phyloP scores from a whole-genome alignment of 2,329 filamentous ascomycete genomes.

The Aulographum hederae region DNA sequence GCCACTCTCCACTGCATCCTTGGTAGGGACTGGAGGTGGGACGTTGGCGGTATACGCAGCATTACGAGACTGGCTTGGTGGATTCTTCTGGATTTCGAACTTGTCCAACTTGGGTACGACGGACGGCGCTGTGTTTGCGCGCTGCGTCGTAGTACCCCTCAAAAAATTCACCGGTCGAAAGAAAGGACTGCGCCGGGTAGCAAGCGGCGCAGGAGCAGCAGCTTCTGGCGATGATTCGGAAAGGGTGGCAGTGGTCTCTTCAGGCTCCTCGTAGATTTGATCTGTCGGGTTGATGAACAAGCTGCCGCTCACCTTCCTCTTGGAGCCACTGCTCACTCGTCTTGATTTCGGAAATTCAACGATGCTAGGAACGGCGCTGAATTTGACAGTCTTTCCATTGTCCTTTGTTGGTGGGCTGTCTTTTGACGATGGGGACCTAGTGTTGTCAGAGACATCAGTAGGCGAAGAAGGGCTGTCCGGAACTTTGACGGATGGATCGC shows the following conservation, averaged over 20 bases:
- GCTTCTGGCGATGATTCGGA: conserved; percentile 9
- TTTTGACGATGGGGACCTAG: neutral
- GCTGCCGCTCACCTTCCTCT: conserved; percentile 50
- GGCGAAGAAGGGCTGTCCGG: conserved; percentile 6
- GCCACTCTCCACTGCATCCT: neutral
- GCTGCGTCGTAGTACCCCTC: conserved; percentile 23
- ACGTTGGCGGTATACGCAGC: conserved; percentile 60
- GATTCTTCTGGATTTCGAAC: conserved; percentile 69
- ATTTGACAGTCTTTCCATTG: neutral
- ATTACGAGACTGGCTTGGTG: conserved; percentile 67
- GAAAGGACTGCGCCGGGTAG: conserved; percentile 46
- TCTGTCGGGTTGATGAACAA: conserved; percentile 53
- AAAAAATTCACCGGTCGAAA: conserved; percentile 41
- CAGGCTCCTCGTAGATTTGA: conserved; percentile 80
- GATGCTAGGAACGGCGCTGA: no score
- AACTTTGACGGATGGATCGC: conserved; percentile 9
- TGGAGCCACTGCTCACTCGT: conserved; percentile 11
- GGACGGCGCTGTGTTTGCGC: conserved; percentile 26
- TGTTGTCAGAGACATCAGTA: no score
- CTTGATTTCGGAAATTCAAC: neutral
- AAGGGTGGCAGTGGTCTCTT: conserved; percentile 22
- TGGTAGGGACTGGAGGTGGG: conserved; percentile 14
- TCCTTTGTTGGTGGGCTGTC: neutral
- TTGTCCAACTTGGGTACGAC: conserved; percentile 20
- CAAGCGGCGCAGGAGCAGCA: conserved; percentile 27